Conservation (phyloP, 345 rosid genomes). For the Syzygium grande region DNA sequence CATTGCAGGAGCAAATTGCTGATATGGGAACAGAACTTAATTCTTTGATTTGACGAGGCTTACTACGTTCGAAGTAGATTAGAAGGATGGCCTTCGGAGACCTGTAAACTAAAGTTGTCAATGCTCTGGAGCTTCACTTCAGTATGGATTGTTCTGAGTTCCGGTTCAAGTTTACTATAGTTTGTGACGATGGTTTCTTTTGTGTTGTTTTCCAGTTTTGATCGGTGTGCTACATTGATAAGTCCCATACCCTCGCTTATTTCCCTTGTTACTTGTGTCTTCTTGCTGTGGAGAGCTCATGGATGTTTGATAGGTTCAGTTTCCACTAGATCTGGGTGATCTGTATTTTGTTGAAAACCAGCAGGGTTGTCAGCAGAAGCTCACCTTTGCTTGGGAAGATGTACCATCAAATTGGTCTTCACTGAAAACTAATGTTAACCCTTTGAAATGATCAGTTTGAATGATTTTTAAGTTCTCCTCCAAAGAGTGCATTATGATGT, state of each 20-base stretch:
- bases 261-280: neutral
- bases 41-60: neutral
- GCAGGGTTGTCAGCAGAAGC: neutral
- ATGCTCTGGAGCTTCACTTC: slow-evolving; percentile 12
- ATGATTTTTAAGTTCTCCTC: neutral
- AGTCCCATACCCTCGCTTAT: neutral
- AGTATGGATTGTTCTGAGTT: neutral
- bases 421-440: no score
- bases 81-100: slow-evolving; percentile 2
- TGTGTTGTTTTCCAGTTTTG: neutral
- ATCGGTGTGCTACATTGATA: neutral
- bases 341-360: neutral
- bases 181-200: neutral
- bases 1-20: slow-evolving; percentile 75
- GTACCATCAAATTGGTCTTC: no score
- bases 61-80: slow-evolving; percentile 10
- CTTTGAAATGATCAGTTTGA: neutral
- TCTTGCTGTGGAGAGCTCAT: neutral
- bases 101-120: slow-evolving; percentile 19
- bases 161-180: neutral
- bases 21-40: slow-evolving; percentile 31
- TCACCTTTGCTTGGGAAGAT: no score
- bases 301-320: neutral
- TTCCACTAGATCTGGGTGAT: neutral
- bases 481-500: neutral